Evolutionary conservation across 176 grass and related monocot genomes (phyloP), one percentile per base, ranked within the genome.

Genomic region (Paspalum vaginatum): DNA sequence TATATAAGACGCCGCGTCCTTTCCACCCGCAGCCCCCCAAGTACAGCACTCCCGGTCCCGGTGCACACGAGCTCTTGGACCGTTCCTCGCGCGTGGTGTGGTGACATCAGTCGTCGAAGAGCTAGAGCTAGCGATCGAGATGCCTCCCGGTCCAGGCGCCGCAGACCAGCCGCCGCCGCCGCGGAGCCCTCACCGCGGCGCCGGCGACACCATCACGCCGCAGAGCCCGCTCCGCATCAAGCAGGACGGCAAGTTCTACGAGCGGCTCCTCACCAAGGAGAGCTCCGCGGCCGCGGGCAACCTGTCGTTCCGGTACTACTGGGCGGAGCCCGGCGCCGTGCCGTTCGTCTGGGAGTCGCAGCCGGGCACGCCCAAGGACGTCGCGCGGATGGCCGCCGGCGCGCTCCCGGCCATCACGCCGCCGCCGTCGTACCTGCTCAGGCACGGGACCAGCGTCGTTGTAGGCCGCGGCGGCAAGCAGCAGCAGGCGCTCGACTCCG

Each of bases 341-440:
- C 95, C 95, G n/a, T 97, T 97, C 80, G 16, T 83, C 8, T 97
- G 95, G 95, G 95, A 97, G 92, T 82, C 92, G 9, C 72, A 91
- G 74, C 95, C 95, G 2, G 95, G 95, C 40, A 97, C 87, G 38
- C 95, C 95, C 26, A 92, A 92, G 79, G 51, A 79, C 65, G n/a
- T 63, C 15, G 53, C 83, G 12, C 61, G 75, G 26, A 59, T 79
- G 71, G 77, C 50, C 47, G 47, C 55, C 63, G 76, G 87, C 77
- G 48, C 62, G 21, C 53, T 91, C 49, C 92, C 93, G 14, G 61
- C 90, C 66, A 86, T 91, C 80, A 91, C 87, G 13, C 84, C 89
- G n/a, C 93, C 93, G 1, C 90, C 93, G 37, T 90, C 90, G 21
- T 91, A 88, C 85, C 75, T 78, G 22, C 69, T 84, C 32, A 43